Conservation (phyloP, 2,329 filamentous ascomycete genomes). For the Aureobasidium vineae region DNA sequence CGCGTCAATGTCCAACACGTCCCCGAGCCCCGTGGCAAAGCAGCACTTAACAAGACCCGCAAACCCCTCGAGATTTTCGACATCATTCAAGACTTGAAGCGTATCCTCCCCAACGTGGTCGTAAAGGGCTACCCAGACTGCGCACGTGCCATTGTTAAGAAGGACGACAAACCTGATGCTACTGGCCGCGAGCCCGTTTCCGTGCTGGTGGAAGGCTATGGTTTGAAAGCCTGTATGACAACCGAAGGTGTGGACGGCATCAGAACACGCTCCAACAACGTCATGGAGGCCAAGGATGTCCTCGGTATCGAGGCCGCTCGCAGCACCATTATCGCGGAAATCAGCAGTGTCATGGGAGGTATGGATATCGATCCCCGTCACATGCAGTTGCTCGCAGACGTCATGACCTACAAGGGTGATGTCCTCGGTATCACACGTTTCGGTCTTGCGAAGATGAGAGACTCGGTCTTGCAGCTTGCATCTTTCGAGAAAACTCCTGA, state of each 20-base stretch:
- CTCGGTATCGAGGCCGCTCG: slow-evolving; percentile 94
- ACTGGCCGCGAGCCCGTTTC: slow-evolving; percentile 57
- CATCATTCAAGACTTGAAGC: slow-evolving; percentile 80
- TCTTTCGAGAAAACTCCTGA: slow-evolving; percentile 98
- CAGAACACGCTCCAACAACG: slow-evolving; percentile 72
- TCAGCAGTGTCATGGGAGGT: slow-evolving; percentile 80
- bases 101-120: slow-evolving; percentile 74
- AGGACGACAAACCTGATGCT: slow-evolving; percentile 65
- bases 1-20: slow-evolving; percentile 67
- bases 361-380: slow-evolving; percentile 98
- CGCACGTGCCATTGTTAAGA: slow-evolving; percentile 82
- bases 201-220: slow-evolving; percentile 89
- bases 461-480: slow-evolving; percentile 88
- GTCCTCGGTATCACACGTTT: slow-evolving; percentile 96
- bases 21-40: slow-evolving; percentile 47
- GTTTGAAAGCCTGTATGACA: slow-evolving; percentile 83
- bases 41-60: slow-evolving; percentile 46
- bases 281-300: slow-evolving; percentile 84
- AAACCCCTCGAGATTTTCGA: slow-evolving; percentile 64
- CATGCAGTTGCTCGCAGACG: slow-evolving; percentile 94
- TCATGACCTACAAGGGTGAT: slow-evolving; percentile 99
- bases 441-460: slow-evolving; percentile 92
- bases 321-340: slow-evolving; percentile 84
- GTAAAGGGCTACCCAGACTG: slow-evolving; percentile 89
- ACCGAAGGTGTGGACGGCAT: slow-evolving; percentile 86